Evolutionary conservation across 129 eudicot species (phyloP).

Genomic region (Rutidosis leptorrhynchoides): DNA sequence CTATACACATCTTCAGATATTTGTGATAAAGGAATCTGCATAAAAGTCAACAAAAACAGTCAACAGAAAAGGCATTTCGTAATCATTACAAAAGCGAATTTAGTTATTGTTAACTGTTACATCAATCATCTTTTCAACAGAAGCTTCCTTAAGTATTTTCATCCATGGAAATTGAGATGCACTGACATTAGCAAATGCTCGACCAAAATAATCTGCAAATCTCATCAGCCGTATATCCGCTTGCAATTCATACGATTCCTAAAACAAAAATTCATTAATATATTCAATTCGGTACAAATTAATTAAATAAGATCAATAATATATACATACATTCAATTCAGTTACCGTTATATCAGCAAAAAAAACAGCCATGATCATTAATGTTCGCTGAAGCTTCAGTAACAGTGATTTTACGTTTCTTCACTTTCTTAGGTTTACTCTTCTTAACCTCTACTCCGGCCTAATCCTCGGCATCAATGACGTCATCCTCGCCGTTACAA

Average conservation of each 20-base stretch:
- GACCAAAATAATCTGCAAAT: constrained; percentile 45
- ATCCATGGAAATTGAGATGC: too few species aligned
- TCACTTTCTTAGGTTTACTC: constrained; percentile 37
- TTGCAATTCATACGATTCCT: constrained; percentile 38
- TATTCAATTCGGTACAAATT: too few species aligned
- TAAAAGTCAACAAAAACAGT: constrained; percentile 15
- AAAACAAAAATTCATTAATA: not conserved
- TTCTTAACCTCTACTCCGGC: too few species aligned
- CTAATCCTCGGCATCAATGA: too few species aligned
- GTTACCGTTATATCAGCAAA: constrained; percentile 47
- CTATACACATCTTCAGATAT: constrained; percentile 44
- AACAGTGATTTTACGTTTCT: constrained; percentile 44
- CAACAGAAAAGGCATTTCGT: not conserved
- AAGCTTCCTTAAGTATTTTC: too few species aligned
- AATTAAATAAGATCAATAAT: constrained; percentile 10
- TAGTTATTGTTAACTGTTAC: too few species aligned
- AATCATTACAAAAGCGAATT: constrained; percentile 9
- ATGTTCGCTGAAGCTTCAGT: constrained; percentile 50
- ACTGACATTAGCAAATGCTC: constrained; percentile 43
- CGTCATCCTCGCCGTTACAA: too few species aligned
- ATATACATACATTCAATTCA: not conserved
- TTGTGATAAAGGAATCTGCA: too few species aligned
- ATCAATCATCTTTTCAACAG: too few species aligned
- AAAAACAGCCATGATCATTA: constrained; percentile 38
- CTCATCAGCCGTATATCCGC: constrained; percentile 44